Percentiles rank a stretch among this genome's conserved stretches.
Conservation (phyloP, 140 eudicot species). For the Cichorium intybus region DNA sequence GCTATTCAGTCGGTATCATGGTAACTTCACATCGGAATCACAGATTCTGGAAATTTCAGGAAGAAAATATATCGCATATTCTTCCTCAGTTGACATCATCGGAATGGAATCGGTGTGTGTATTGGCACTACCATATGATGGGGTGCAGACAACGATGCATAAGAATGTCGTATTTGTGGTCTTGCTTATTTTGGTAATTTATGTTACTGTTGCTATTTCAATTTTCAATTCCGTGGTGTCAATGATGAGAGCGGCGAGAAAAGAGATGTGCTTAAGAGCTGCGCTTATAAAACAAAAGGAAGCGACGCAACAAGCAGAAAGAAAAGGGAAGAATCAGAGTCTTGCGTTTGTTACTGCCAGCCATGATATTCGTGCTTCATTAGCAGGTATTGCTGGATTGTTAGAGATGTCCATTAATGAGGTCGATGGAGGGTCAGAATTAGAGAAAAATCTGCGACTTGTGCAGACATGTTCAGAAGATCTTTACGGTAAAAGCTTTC, state of each 20-base stretch:
- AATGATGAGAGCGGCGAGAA: slow-evolving; percentile 28
- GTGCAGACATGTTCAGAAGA: slow-evolving; percentile 41
- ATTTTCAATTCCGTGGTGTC: slow-evolving; percentile 24
- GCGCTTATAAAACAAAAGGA: slow-evolving; percentile 62
- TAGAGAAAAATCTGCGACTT: slow-evolving; percentile 30
- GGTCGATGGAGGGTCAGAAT: slow-evolving; percentile 41
- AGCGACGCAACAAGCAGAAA: slow-evolving; percentile 53
- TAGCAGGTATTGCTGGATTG: slow-evolving; percentile 56
- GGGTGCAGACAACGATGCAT: slow-evolving; percentile 30
- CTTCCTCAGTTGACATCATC: slow-evolving; percentile 40
- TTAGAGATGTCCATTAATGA: slow-evolving; percentile 42
- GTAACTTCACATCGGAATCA: slow-evolving; percentile 9
- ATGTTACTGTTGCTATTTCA: not conserved
- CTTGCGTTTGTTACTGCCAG: slow-evolving; percentile 63
- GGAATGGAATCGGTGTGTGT: slow-evolving; percentile 50
- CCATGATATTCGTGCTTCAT: slow-evolving; percentile 71
- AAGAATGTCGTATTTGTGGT: slow-evolving; percentile 21
- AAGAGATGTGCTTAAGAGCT: slow-evolving; percentile 37
- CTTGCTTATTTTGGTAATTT: slow-evolving; percentile 18
- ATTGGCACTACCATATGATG: slow-evolving; percentile 44
- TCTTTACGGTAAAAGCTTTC: slow-evolving; percentile 50
- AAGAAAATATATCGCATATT: slow-evolving; percentile 35
- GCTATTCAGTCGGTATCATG: slow-evolving; percentile 19
- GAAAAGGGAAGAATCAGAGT: slow-evolving; percentile 55
- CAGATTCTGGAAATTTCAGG: slow-evolving; percentile 22